Evolutionary conservation across 305 asterid species (phyloP).

Genomic region (Andrographis paniculata): DNA sequence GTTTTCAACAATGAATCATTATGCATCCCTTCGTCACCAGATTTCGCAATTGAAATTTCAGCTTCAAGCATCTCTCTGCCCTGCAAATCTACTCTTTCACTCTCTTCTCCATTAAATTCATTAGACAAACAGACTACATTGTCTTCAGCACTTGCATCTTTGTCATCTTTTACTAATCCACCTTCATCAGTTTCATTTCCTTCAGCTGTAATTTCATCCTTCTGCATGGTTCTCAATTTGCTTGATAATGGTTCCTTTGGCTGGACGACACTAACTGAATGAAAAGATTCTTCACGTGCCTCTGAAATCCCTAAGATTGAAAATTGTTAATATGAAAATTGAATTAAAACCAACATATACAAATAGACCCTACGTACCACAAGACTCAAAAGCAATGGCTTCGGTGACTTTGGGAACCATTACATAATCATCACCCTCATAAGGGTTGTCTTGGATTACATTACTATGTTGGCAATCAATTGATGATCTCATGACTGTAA

Average conservation of each 20-base stretch:
- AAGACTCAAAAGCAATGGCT: slow-evolving; percentile 16
- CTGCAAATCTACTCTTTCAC: slow-evolving; percentile 6
- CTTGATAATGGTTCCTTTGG: slow-evolving; percentile 13
- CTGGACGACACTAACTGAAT: slow-evolving; percentile 12
- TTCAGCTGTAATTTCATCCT: slow-evolving; percentile 14
- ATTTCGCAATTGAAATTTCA: slow-evolving; percentile 10
- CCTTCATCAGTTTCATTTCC: slow-evolving; percentile 17
- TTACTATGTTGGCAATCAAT: slow-evolving; percentile 4
- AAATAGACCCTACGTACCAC: slow-evolving; percentile 15
- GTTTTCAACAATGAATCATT: slow-evolving; percentile 8
- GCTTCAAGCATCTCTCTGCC: too few species aligned
- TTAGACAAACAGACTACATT: slow-evolving; percentile 8
- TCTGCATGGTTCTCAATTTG: slow-evolving; percentile 7
- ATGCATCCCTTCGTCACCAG: slow-evolving; percentile 8
- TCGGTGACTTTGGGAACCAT: slow-evolving; percentile 17
- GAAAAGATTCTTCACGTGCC: slow-evolving; percentile 1
- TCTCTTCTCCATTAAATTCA: slow-evolving; percentile 17
- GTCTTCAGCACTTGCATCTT: slow-evolving; percentile 9
- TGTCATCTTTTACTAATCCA: slow-evolving; percentile 13
- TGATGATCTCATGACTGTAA: slow-evolving; percentile 9
- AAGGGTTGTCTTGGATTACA: slow-evolving; percentile 15
- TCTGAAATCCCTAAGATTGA: slow-evolving; percentile 18
- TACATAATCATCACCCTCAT: slow-evolving; percentile 12
- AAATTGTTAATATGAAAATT: neutral
- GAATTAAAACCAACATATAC: neutral